A percentile compares a stretch with the other conserved stretches of the same genome.
phyloP scores from a whole-genome alignment of 495 filamentous ascomycete species.

The Hyaloscypha bicolor region DNA sequence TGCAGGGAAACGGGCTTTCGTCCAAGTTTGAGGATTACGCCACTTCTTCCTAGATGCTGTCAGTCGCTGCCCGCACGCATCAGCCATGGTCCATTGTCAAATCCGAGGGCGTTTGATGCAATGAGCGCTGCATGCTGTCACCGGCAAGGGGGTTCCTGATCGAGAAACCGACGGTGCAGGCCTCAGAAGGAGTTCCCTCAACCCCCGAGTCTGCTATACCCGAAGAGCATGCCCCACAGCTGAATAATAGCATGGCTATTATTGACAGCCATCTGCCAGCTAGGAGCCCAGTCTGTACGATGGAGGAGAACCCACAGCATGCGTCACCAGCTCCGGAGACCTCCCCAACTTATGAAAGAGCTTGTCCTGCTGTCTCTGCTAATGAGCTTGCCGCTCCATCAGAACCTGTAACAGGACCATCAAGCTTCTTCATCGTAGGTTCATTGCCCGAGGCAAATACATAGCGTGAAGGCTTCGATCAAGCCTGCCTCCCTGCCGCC shows the following conservation, averaged over 20 bases:
- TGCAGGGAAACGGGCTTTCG: neutral
- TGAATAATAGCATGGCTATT: too few relatives aligned
- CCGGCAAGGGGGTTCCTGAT: slow-evolving; percentile 24
- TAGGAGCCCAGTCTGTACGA: too few relatives aligned
- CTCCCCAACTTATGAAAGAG: slow-evolving; percentile 1
- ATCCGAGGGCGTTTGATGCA: slow-evolving; percentile 24
- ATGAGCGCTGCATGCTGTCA: slow-evolving; percentile 25
- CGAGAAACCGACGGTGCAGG: slow-evolving; percentile 20
- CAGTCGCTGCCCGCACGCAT: slow-evolving; percentile 22
- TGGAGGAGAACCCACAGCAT: too few relatives aligned
- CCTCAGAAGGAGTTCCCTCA: slow-evolving; percentile 6
- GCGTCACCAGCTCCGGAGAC: too few relatives aligned
- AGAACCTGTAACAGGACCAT: neutral
- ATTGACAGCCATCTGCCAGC: too few relatives aligned
- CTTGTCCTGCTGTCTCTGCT: neutral
- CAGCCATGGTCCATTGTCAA: slow-evolving; percentile 18
- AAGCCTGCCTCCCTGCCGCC: too few relatives aligned
- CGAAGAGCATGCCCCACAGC: too few relatives aligned
- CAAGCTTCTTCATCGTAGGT: neutral
- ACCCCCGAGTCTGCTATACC: too few relatives aligned
- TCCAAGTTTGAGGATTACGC: slow-evolving; percentile 20
- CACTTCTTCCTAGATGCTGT: slow-evolving; percentile 20
- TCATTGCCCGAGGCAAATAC: neutral
- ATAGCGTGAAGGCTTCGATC: neutral
- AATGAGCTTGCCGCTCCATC: neutral